Evolutionary conservation across 2,329 filamentous ascomycete species (phyloP), one percentile per base, ranked within the genome.

Genomic region (Microcera coccophila): DNA sequence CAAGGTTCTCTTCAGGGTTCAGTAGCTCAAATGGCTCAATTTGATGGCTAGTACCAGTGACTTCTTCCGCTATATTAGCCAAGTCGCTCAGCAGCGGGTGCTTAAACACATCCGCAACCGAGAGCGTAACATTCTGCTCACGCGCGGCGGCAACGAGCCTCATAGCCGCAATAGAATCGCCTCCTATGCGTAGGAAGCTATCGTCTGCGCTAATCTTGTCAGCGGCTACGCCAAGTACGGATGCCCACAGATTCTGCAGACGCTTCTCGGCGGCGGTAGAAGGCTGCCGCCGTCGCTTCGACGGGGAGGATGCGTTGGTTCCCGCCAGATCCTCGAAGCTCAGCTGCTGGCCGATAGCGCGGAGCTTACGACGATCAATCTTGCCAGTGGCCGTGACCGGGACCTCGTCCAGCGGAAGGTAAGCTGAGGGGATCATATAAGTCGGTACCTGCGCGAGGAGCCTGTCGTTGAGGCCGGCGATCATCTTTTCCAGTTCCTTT

Each of bases 381-480:
- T 43, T 43, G 4, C 41, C 41, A 10, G 26, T 26, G 9, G n/a
- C 26, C 9, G 31, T 43, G n/a, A 38, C 12, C 14, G 41, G 41
- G n/a, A 43, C 34, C 5, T 26, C 11, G 3, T 34, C 20, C 4
- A 39, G 12, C 16, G 32, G 14, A 3, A 24, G 20, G 11, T 32
- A 34, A 3, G 22, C 33, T 4, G 33, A 8, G 4, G 42, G 42
- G 10, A 45, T 24, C 42, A 45, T 45, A 28, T 45, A 41, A 9
- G 28, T 7, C 7, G 41, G 41, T 1, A 43, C 19, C 34, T 32
- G 9, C 8, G 7, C n/a, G 5, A n/a, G n/a, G 15, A n/a, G 7
- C 15, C 29, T 17, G 7, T 26, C 12, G 22, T 12, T 26, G 12
- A 12, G 22, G 22, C 22, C 22, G 12, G 7, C 12, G 22, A 12